phyloP scores from a whole-genome alignment of 2,329 filamentous ascomycete species.

The Scedosporium boydii region DNA sequence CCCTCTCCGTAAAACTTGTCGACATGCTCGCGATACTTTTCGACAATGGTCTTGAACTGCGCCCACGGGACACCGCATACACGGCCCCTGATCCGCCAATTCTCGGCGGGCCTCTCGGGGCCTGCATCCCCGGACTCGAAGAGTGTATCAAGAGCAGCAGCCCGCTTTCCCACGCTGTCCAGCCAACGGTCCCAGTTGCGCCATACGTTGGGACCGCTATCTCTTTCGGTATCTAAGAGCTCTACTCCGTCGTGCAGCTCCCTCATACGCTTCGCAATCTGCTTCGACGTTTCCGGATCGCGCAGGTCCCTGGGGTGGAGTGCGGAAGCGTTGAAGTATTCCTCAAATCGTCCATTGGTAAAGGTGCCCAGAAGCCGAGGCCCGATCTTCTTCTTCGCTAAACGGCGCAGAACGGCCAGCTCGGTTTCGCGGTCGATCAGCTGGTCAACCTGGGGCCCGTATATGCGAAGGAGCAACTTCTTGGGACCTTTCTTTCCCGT shows the following conservation, averaged over 20 bases:
- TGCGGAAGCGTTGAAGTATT: slow-evolving; percentile 79
- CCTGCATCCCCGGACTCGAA: slow-evolving; percentile 34
- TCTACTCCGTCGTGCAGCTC: slow-evolving; percentile 93
- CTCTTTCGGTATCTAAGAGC: slow-evolving; percentile 65
- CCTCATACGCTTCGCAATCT: slow-evolving; percentile 96
- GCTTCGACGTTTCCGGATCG: slow-evolving; percentile 71
- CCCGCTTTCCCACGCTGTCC: slow-evolving; percentile 50
- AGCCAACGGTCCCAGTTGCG: slow-evolving; percentile 94
- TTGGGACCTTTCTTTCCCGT: slow-evolving; percentile 36
- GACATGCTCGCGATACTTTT: slow-evolving; percentile 70
- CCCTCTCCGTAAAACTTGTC: slow-evolving; percentile 59
- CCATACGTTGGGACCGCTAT: slow-evolving; percentile 75
- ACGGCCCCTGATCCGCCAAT: slow-evolving; percentile 62
- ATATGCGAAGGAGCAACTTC: slow-evolving; percentile 82
- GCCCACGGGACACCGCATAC: slow-evolving; percentile 81
- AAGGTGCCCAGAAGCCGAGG: slow-evolving; percentile 88
- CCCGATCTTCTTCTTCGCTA: slow-evolving; percentile 88
- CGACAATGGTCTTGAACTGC: slow-evolving; percentile 62
- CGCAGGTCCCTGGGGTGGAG: slow-evolving; percentile 70
- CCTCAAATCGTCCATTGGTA: slow-evolving; percentile 88
- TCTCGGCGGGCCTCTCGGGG: slow-evolving; percentile 22
- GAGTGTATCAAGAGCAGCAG: slow-evolving; percentile 48
- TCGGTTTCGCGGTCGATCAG: slow-evolving; percentile 91
- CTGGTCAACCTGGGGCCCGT: slow-evolving; percentile 90
- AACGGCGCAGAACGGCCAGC: slow-evolving; percentile 71